Evolutionary conservation across 257 asterid genomes (phyloP).

Genomic region (Jaltomata sinuosa): DNA sequence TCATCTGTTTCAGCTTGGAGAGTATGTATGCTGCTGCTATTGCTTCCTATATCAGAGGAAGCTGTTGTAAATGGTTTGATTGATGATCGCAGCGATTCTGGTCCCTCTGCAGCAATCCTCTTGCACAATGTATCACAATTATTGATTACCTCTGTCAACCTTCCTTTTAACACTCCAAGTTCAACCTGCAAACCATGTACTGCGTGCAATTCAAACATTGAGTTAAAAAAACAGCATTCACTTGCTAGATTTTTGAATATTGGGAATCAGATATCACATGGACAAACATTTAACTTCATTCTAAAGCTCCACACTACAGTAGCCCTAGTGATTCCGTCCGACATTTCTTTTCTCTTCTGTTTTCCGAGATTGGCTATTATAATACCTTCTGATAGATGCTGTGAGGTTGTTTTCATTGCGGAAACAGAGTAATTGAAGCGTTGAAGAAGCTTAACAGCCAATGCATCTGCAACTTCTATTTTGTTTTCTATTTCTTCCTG

Average conservation of each 20-base stretch:
- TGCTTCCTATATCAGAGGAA: conserved; percentile 18
- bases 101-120: conserved; percentile 74
- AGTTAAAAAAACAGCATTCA: background rate
- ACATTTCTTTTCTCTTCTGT: background rate
- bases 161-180: conserved; percentile 88
- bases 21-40: background rate
- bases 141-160: conserved; percentile 84
- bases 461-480: conserved; percentile 91
- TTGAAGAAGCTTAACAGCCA: conserved; percentile 85
- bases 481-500: conserved; percentile 92
- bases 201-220: conserved; percentile 23
- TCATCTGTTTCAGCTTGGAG: background rate
- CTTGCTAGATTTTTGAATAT: background rate
- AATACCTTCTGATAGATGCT: conserved; percentile 82
- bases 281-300: background rate
- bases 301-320: background rate
- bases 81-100: conserved; percentile 66
- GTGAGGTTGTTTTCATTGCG: conserved; percentile 75
- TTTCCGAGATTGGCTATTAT: background rate
- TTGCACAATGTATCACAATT: conserved; percentile 90
- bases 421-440: conserved; percentile 86
- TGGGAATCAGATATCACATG: background rate
- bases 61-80: conserved; percentile 45
- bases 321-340: background rate
- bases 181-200: conserved; percentile 88